Percentiles rank a stretch among this genome's conserved stretches.
Conservation (phyloP, 2,329 filamentous ascomycete species). For the Cercospora berteroae region DNA sequence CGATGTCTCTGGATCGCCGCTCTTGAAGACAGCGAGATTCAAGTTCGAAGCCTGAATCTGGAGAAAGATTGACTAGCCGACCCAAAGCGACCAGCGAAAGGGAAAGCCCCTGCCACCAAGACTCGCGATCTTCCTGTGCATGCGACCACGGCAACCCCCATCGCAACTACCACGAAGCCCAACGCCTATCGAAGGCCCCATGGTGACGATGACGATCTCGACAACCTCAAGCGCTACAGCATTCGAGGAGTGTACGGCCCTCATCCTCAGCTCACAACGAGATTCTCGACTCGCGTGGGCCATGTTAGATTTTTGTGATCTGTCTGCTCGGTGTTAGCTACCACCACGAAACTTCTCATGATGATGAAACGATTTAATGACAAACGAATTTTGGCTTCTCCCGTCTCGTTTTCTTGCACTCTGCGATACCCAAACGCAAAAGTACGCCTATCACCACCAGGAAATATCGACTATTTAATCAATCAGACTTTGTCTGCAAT, state of each 20-base stretch:
- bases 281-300: slow-evolving; percentile 6
- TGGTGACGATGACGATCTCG: background rate
- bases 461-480: background rate
- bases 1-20: slow-evolving; percentile 84
- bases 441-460: background rate
- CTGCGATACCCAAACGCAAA: background rate
- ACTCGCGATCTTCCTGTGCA: slow-evolving; percentile 1
- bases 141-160: background rate
- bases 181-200: background rate
- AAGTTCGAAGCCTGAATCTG: slow-evolving; percentile 32
- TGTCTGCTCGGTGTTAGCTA: background rate
- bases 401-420: background rate
- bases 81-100: background rate
- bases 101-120: background rate
- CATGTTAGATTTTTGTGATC: slow-evolving; percentile 7
- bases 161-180: background rate
- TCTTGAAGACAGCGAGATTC: slow-evolving; percentile 71
- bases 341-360: background rate
- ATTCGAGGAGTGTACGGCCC: background rate
- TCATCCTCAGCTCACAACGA: slow-evolving; percentile 2
- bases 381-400: background rate
- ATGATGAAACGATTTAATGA: background rate
- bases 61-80: slow-evolving; percentile 27
- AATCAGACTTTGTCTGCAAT: background rate
- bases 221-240: slow-evolving; percentile 5